These are phyloP conservation scores for Lolium perenne DNA, from an alignment of 176 grass and related monocot genomes.

Conservation along the genomic window DNA sequence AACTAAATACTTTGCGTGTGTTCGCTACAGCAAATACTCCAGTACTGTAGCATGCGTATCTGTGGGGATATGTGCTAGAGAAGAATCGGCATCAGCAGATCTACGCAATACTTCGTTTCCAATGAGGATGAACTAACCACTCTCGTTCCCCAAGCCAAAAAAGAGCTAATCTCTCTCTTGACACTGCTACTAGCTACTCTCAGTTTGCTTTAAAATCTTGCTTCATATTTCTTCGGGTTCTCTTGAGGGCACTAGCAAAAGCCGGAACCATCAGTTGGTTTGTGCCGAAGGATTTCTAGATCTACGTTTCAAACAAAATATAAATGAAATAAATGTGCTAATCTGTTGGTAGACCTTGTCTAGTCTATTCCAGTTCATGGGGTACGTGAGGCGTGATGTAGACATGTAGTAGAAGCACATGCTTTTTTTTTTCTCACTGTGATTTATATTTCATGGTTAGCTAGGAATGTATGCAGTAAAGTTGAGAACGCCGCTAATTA, in stretches of 20 bases:
- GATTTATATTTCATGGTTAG: conserved; percentile 45
- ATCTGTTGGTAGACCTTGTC: conserved; percentile 18
- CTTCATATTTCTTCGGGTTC: not conserved
- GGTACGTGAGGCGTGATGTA: not conserved
- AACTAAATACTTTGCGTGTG: not conserved
- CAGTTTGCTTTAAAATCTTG: not conserved
- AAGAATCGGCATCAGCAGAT: conserved; percentile 18
- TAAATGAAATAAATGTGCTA: not conserved
- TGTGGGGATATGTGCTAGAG: not conserved
- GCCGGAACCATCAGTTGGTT: not conserved
- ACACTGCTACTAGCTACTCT: not conserved
- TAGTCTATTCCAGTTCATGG: not conserved
- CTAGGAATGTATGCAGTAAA: not conserved
- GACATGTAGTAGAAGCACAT: not conserved
- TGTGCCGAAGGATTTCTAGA: not conserved
- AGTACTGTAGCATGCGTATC: not conserved
- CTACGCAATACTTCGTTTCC: not conserved
- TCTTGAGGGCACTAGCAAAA: not conserved
- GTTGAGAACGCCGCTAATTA: not conserved
- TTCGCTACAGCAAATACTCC: not conserved
- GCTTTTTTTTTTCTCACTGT: not conserved
- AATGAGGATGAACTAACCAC: not conserved
- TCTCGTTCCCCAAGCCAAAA: not conserved
- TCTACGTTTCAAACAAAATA: not conserved
- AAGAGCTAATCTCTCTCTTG: not conserved